These are phyloP conservation scores for Candida sanyiensis DNA, from an alignment of 805 yeast species.

Conservation along the genomic window DNA sequence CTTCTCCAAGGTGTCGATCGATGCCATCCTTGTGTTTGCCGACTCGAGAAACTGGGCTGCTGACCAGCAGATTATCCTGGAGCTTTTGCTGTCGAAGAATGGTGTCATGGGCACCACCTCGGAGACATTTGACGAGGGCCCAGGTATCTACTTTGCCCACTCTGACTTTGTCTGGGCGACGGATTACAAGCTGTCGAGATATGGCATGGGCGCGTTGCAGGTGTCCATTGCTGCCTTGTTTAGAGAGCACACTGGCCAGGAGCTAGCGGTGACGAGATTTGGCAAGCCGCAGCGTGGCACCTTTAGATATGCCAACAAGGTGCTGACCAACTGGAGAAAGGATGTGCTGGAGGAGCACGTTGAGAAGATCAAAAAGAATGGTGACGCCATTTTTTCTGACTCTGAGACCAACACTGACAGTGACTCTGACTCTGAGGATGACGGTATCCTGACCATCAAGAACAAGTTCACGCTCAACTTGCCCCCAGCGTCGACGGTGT, in stretches of 20 bases:
- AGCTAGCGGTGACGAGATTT: slow-evolving; percentile 72
- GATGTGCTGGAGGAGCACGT: slow-evolving; percentile 72
- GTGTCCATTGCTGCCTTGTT: slow-evolving; percentile 81
- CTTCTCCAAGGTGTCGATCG: slow-evolving; percentile 60
- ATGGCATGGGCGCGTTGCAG: slow-evolving; percentile 94
- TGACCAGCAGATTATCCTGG: slow-evolving; percentile 85
- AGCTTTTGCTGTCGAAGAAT: slow-evolving; percentile 63
- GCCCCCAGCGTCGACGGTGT: slow-evolving; percentile 82
- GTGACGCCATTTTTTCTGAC: slow-evolving; percentile 26
- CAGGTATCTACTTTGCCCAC: slow-evolving; percentile 81
- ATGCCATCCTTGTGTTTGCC: slow-evolving; percentile 84
- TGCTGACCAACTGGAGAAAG: slow-evolving; percentile 70
- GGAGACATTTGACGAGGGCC: slow-evolving; percentile 68
- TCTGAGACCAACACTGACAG: slow-evolving; percentile 26
- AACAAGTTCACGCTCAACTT: slow-evolving; percentile 45
- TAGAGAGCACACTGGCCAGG: slow-evolving; percentile 79
- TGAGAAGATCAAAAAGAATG: slow-evolving; percentile 40
- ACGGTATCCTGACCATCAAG: slow-evolving; percentile 42
- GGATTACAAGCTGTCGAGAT: slow-evolving; percentile 71
- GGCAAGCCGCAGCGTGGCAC: slow-evolving; percentile 91
- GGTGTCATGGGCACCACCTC: slow-evolving; percentile 85
- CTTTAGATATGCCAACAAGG: slow-evolving; percentile 75
- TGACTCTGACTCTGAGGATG: slow-evolving; percentile 27
- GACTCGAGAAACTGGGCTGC: slow-evolving; percentile 93
- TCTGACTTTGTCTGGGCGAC: slow-evolving; percentile 94